Evolutionary conservation across 257 asterid genomes (phyloP), one percentile per base, ranked within the genome.

Genomic region (Lithospermum erythrorhizon): DNA sequence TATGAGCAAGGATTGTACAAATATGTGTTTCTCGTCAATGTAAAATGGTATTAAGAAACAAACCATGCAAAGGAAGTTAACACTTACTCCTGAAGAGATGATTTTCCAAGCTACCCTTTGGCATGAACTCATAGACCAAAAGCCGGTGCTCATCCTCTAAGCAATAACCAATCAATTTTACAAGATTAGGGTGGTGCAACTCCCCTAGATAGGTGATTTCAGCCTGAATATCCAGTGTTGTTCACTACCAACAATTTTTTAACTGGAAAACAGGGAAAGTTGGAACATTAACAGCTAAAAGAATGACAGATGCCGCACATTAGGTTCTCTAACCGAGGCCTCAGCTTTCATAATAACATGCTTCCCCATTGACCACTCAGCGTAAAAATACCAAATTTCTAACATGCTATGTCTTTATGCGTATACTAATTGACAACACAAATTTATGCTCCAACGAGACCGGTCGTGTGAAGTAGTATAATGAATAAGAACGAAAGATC

Each of bases 101-200:
- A 70, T 85, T 83, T 76, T 82, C 90, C 84, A 81, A 65, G 81
- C 87, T 83, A 35, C 94, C 94, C 80, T 75, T 82, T 1, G 85
- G 77, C 94, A 85, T 83, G 76, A 78, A 85, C 79, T 85, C 90
- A 18, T 85, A 85, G 9, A 75, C 86, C 72, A 85, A 71, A 58
- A 85, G 94, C 51, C 90, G 78, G 24, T 83, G 86, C 27, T 78
- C 81, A 56, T 81, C 84, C 65, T 83, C 94, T 61, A 73, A 77
- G 76, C 94, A 85, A 74, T 81, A 85, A 65, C 94, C 90, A 5
- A 85, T 73, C 78, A 85, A 64, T 66, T 79, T 85, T 10, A 85
- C 94, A 32, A 85, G 88, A 82, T 85, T 85, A 11, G 83, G 84
- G 79, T 85, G 90, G 8, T 63, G 83, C 4, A 85, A 68, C 74